These are phyloP conservation scores for Claviceps humidiphila DNA, from an alignment of 2,329 filamentous ascomycete species.

Conservation along the genomic window DNA sequence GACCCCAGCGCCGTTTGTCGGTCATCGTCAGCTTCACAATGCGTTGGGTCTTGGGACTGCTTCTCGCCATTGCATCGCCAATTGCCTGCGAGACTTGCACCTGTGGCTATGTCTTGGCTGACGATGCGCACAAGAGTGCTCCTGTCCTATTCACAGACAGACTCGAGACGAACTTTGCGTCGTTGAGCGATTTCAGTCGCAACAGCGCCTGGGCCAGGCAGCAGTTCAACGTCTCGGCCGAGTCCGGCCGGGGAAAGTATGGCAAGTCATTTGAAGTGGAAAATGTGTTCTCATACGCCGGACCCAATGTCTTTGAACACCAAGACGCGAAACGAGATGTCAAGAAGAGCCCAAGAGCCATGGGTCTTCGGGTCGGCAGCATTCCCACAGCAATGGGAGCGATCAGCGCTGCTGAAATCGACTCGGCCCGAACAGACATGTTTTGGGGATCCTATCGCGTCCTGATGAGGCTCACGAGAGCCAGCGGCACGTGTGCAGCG, in stretches of 20 bases:
- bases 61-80: slow-evolving; percentile 8
- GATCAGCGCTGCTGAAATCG: slow-evolving; percentile 51
- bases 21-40: not conserved
- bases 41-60: not conserved
- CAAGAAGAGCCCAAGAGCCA: slow-evolving; percentile 29
- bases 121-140: slow-evolving; percentile 22
- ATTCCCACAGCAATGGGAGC: slow-evolving; percentile 29
- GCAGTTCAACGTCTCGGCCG: slow-evolving; percentile 49
- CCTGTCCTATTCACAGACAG: slow-evolving; percentile 51
- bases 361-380: slow-evolving; percentile 43
- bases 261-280: slow-evolving; percentile 47
- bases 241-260: slow-evolving; percentile 46
- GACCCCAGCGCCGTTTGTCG: not conserved
- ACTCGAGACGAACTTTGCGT: slow-evolving; percentile 59
- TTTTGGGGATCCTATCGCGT: slow-evolving; percentile 58
- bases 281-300: slow-evolving; percentile 44
- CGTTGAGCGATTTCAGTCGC: slow-evolving; percentile 31
- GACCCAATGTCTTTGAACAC: slow-evolving; percentile 18
- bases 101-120: slow-evolving; percentile 54
- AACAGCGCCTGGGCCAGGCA: slow-evolving; percentile 53
- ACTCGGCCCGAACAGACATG: slow-evolving; percentile 46
- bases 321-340: slow-evolving; percentile 13
- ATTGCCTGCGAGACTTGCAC: slow-evolving; percentile 39
- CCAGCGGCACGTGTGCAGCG: slow-evolving; percentile 57
- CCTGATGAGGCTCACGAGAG: slow-evolving; percentile 48